Conservation (phyloP, 2,329 filamentous ascomycete genomes). For the Alternaria sp. region DNA sequence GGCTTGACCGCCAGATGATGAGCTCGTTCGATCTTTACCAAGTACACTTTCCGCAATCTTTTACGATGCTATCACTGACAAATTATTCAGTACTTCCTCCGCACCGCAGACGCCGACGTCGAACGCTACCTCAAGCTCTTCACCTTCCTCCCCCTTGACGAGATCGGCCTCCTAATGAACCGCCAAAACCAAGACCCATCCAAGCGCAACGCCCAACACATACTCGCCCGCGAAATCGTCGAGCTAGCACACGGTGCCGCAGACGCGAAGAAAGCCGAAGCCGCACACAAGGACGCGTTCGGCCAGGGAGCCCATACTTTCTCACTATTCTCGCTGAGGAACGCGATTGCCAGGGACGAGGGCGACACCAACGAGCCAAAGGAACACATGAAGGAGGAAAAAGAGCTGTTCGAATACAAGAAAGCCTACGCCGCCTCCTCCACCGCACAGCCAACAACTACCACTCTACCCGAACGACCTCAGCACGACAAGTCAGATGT, state of each 20-base stretch:
- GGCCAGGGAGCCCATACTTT: constrained; percentile 40
- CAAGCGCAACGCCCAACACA: constrained; percentile 80
- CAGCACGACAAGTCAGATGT: constrained; percentile 53
- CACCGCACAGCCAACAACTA: constrained; percentile 1
- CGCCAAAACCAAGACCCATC: constrained; percentile 72
- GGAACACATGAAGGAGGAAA: constrained; percentile 17
- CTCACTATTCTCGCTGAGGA: constrained; percentile 34
- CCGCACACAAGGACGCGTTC: constrained; percentile 60
- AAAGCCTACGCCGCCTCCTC: constrained; percentile 30
- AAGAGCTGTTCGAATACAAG: constrained; percentile 32
- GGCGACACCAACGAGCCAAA: neutral
- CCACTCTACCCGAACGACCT: neutral
- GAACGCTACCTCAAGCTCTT: constrained; percentile 85
- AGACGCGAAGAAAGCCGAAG: constrained; percentile 68
- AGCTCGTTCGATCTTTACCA: constrained; percentile 84
- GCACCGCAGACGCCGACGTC: constrained; percentile 80
- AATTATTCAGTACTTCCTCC: constrained; percentile 74
- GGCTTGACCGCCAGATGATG: constrained; percentile 85
- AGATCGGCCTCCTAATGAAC: constrained; percentile 72
- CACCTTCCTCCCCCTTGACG: constrained; percentile 78
- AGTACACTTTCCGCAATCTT: constrained; percentile 46
- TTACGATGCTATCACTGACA: neutral
- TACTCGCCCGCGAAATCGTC: constrained; percentile 81
- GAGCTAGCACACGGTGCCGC: constrained; percentile 76
- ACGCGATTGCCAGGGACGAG: constrained; percentile 16